Evolutionary conservation across 345 rosid genomes (phyloP).

Genomic region (Linum trigynum): DNA sequence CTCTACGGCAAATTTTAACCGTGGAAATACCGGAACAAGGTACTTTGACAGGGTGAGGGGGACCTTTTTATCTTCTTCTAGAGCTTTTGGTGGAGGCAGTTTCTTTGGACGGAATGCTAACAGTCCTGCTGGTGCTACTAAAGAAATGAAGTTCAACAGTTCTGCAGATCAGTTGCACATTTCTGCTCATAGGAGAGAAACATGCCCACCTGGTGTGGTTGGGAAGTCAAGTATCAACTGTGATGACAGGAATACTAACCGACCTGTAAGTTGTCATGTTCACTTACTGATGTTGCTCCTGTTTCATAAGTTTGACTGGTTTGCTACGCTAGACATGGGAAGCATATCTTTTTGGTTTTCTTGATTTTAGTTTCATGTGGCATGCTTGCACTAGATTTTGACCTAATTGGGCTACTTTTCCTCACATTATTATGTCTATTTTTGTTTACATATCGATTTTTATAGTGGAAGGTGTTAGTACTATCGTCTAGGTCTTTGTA

Average conservation of each 20-base stretch:
- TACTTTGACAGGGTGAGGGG: constrained; percentile 88
- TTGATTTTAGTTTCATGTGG: background rate
- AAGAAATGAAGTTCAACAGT: constrained; percentile 45
- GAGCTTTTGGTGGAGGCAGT: constrained; percentile 65
- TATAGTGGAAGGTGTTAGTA: background rate
- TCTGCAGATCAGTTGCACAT: constrained; percentile 41
- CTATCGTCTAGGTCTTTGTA: background rate
- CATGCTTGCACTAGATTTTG: background rate
- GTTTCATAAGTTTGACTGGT: constrained; percentile 3
- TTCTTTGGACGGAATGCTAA: constrained; percentile 73
- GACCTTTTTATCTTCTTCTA: constrained; percentile 69
- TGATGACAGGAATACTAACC: constrained; percentile 45
- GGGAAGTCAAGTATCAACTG: constrained; percentile 35
- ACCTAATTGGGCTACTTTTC: background rate
- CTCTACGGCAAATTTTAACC: constrained; percentile 34
- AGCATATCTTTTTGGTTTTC: background rate
- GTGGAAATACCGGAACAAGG: constrained; percentile 49
- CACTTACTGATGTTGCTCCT: background rate
- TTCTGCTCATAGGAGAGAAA: constrained; percentile 44
- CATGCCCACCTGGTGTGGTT: constrained; percentile 33
- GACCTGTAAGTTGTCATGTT: constrained; percentile 46
- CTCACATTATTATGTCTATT: background rate
- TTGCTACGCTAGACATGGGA: background rate
- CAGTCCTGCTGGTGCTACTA: constrained; percentile 31
- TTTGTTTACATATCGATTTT: background rate